Percentiles rank a stretch among this genome's conserved stretches.
Evolutionary conservation across 2,329 filamentous ascomycete genomes (phyloP).

Genomic region (Paecilomyces dactylethromorphus): DNA sequence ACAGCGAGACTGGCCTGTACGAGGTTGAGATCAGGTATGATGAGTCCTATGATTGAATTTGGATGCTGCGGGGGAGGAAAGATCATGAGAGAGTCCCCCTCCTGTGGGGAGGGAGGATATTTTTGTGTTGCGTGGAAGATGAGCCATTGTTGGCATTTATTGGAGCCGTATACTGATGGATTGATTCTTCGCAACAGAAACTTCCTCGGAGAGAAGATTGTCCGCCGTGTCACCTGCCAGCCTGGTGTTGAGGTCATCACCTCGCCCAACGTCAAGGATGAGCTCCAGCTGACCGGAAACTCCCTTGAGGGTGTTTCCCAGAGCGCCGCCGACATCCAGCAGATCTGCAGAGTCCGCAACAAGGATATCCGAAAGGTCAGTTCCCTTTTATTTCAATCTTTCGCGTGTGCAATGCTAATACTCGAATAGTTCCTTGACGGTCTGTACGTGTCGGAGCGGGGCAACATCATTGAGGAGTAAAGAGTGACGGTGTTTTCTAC

Average conservation of each 20-base stretch:
- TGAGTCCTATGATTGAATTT: neutral
- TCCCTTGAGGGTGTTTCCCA: slow-evolving; percentile 96
- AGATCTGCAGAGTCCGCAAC: slow-evolving; percentile 99
- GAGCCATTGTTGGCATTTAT: neutral
- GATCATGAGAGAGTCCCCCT: neutral
- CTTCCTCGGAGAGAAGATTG: slow-evolving; percentile 99
- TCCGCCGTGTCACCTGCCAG: slow-evolving; percentile 85
- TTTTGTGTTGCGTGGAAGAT: neutral
- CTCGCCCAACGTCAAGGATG: slow-evolving; percentile 93
- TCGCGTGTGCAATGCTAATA: neutral
- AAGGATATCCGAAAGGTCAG: slow-evolving; percentile 99
- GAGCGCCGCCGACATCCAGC: slow-evolving; percentile 97
- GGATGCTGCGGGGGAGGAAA: neutral
- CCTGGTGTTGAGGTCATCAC: slow-evolving; percentile 83
- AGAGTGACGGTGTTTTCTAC: slow-evolving; percentile 23
- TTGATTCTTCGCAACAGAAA: slow-evolving; percentile 53
- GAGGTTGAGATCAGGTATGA: slow-evolving; percentile 96
- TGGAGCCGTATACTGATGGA: slow-evolving; percentile 20
- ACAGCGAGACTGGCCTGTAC: slow-evolving; percentile 75
- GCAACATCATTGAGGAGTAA: slow-evolving; percentile 72
- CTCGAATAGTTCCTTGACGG: slow-evolving; percentile 89
- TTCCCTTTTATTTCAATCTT: slow-evolving; percentile 4
- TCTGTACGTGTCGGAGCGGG: slow-evolving; percentile 98
- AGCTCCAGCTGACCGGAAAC: slow-evolving; percentile 90
- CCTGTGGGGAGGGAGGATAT: neutral